These are phyloP conservation scores for Cercospora sp. DNA, from an alignment of 2,329 filamentous ascomycete genomes.

Conservation along the genomic window DNA sequence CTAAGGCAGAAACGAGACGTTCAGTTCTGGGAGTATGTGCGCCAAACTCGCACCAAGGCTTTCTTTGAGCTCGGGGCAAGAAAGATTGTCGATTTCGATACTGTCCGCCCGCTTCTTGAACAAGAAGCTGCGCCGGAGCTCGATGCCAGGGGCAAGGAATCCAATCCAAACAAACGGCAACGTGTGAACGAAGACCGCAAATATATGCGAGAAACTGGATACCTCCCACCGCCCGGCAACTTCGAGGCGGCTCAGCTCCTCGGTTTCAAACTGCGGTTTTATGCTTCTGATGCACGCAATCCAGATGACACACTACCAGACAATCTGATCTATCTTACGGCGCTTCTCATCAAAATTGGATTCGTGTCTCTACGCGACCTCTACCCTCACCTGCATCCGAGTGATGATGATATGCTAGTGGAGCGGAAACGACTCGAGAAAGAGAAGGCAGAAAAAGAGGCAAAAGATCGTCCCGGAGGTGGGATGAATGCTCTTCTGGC, in stretches of 20 bases:
- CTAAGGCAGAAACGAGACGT: slow-evolving; percentile 67
- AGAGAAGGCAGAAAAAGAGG: slow-evolving; percentile 77
- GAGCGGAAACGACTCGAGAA: slow-evolving; percentile 69
- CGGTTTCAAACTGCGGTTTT: slow-evolving; percentile 96
- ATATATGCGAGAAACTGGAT: slow-evolving; percentile 81
- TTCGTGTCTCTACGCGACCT: slow-evolving; percentile 91
- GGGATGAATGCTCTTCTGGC: slow-evolving; percentile 79
- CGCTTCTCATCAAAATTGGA: slow-evolving; percentile 91
- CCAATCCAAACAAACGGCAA: slow-evolving; percentile 41
- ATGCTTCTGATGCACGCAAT: slow-evolving; percentile 76
- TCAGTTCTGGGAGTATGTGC: slow-evolving; percentile 79
- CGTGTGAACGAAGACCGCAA: slow-evolving; percentile 61
- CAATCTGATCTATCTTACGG: slow-evolving; percentile 88
- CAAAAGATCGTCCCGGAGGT: slow-evolving; percentile 65
- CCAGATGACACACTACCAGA: slow-evolving; percentile 77
- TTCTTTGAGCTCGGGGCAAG: slow-evolving; percentile 87
- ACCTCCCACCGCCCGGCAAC: slow-evolving; percentile 81
- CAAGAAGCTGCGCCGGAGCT: slow-evolving; percentile 35
- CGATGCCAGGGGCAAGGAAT: slow-evolving; percentile 42
- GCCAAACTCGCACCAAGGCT: slow-evolving; percentile 72
- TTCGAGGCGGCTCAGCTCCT: slow-evolving; percentile 89
- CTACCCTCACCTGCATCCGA: slow-evolving; percentile 86
- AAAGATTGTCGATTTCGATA: slow-evolving; percentile 61
- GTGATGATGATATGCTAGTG: slow-evolving; percentile 77
- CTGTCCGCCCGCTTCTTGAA: slow-evolving; percentile 35